Percentiles rank a stretch among this genome's conserved stretches.
These are phyloP conservation scores for Termitomyces sp. DNA, from an alignment of 768 basidiomycete genomes.

Conservation along the genomic window DNA sequence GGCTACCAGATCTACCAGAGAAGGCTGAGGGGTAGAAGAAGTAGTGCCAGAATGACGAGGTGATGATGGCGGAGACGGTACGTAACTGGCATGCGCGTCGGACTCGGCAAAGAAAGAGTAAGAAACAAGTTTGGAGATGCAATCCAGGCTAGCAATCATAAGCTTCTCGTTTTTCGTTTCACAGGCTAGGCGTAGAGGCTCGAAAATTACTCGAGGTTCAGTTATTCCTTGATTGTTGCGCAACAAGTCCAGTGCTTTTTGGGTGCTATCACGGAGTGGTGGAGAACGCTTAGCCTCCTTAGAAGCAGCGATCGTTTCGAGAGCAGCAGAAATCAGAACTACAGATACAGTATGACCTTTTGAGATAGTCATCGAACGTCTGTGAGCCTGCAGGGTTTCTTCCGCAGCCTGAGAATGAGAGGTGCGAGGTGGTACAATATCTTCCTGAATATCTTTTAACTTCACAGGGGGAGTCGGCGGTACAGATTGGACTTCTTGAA, in stretches of 20 bases:
- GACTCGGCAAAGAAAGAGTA: constrained; percentile 93
- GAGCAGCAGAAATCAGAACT: constrained; percentile 76
- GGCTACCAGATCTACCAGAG: constrained; percentile 89
- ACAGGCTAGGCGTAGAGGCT: constrained; percentile 93
- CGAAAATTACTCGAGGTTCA: constrained; percentile 83
- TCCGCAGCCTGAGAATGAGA: constrained; percentile 2
- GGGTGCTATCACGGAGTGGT: constrained; percentile 79
- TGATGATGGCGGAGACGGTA: constrained; percentile 76
- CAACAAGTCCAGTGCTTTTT: constrained; percentile 79
- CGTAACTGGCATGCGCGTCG: constrained; percentile 29
- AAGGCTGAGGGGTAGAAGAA: constrained; percentile 50
- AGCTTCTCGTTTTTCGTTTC: constrained; percentile 92
- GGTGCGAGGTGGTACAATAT: neutral
- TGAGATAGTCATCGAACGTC: constrained; percentile 56
- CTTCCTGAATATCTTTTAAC: constrained; percentile 1
- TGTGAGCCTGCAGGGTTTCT: constrained; percentile 27
- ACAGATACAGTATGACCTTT: constrained; percentile 72
- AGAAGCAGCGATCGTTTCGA: constrained; percentile 82
- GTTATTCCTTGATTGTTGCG: constrained; percentile 70
- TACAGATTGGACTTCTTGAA: neutral
- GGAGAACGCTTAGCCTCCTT: constrained; percentile 83
- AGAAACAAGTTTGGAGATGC: constrained; percentile 95
- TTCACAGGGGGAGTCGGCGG: constrained; percentile 15
- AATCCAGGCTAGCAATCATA: constrained; percentile 95
- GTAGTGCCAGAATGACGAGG: constrained; percentile 44